Evolutionary conservation across 2,329 filamentous ascomycete species (phyloP).

Genomic region (Beauveria rudraprayagi): DNA sequence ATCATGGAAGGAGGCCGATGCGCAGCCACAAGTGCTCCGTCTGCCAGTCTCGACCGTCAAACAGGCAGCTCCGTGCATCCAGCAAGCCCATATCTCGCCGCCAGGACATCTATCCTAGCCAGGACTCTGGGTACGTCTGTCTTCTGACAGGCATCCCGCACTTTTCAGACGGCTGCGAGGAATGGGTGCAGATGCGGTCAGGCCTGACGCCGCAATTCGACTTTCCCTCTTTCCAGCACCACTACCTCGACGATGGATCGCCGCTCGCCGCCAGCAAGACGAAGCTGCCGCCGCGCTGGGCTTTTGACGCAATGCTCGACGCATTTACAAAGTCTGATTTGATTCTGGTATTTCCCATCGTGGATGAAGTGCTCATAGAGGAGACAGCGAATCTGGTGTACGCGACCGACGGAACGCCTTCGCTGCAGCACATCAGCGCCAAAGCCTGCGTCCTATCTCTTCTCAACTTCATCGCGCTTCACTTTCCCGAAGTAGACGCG

Average conservation of each 20-base stretch:
- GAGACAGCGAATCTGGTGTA: conserved; percentile 40
- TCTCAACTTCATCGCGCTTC: conserved; percentile 25
- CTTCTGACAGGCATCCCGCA: conserved; percentile 41
- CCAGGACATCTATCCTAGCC: conserved; percentile 31
- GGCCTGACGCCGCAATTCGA: conserved; percentile 24
- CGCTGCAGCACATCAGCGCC: conserved; percentile 25
- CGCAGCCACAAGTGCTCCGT: conserved; percentile 6
- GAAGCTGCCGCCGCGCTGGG: conserved; percentile 27
- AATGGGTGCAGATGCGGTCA: conserved; percentile 39
- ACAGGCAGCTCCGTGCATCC: not conserved
- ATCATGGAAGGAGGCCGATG: not conserved
- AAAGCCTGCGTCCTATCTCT: conserved; percentile 44
- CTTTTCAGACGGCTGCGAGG: conserved; percentile 36
- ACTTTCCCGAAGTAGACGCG: conserved; percentile 16
- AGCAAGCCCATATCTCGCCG: conserved; percentile 29
- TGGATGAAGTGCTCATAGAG: conserved; percentile 39
- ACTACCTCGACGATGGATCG: not conserved
- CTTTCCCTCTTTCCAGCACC: not conserved
- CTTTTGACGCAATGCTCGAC: conserved; percentile 19
- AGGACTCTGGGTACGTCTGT: conserved; percentile 38
- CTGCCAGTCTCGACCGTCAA: conserved; percentile 9
- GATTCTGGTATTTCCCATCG: conserved; percentile 38
- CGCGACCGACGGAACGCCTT: conserved; percentile 12
- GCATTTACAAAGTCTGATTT: conserved; percentile 26
- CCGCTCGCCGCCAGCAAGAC: conserved; percentile 12